Evolutionary conservation across 305 asterid genomes (phyloP), one percentile per base, ranked within the genome.

Genomic region (Salvia sclarea): DNA sequence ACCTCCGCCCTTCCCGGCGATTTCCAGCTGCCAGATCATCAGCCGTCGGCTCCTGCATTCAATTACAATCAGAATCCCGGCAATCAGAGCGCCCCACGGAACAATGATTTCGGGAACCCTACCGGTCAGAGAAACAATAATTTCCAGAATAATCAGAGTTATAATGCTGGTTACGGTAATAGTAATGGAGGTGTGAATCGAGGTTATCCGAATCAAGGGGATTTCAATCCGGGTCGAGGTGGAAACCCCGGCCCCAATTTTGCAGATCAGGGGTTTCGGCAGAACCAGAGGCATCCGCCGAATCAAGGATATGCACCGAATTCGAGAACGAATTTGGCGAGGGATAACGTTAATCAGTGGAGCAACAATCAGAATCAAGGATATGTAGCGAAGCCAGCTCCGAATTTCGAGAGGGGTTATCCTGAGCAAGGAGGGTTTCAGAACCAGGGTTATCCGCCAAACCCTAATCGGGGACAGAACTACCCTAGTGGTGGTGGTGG

Each of bases 351-450:
- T 60, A 72, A 76, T 30, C 80, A 64, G 44, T 68, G 82, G 82
- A 60, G 59, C 48, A 57, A 24, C 16, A 54, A 74, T 71, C 85
- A 60, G 55, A 76, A 85, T 76, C 83, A 81, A 67, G 78, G 76
- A 24, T 81, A 69, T 33, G 76, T 49, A 10, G 53, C 41, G 12
- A 78, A 68, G 41, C 64, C 64, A 25, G 38, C 65, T 53, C 79
- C 80, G 9, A 70, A 75, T 73, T 20, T 28, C 69, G 74, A 63
- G 21, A 76, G 79, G 54, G 71, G 69, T 59, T 59, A 79, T 72
- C 75, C 84, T 41, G 69, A 78, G 3, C 88, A 67, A 20, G 77
- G 81, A 40, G 89, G 84, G 16, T 80, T 70, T 62, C 88, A 71
- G 75, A 79, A 75, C 64, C 87, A 75, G 76, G 72, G 53, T 49